phyloP scores from a whole-genome alignment of 306 rosid genomes.

The Canavalia gladiata region DNA sequence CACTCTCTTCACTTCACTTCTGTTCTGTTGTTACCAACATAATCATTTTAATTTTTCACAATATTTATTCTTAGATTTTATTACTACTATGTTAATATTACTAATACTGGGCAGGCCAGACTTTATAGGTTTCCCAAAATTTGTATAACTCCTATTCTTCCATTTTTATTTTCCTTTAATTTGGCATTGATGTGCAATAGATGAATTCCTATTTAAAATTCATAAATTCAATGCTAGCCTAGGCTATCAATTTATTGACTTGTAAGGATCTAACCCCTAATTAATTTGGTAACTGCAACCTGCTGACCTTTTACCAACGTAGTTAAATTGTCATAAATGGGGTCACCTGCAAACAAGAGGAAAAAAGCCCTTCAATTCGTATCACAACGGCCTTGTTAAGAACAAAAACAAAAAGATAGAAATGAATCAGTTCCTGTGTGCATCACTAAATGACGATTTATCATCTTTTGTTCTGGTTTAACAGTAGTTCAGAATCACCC shows the following conservation, averaged over 20 bases:
- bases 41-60: background rate
- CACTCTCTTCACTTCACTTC: constrained; percentile 3
- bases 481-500: too few species aligned
- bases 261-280: background rate
- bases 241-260: constrained; percentile 10
- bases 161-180: background rate
- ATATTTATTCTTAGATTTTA: background rate
- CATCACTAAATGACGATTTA: background rate
- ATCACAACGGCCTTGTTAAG: background rate
- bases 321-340: constrained; percentile 24
- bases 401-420: background rate
- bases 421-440: background rate
- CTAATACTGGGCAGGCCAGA: background rate
- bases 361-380: background rate
- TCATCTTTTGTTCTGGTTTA: too few species aligned
- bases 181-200: background rate
- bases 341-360: background rate
- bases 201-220: background rate
- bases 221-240: background rate
- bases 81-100: background rate
- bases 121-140: background rate
- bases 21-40: background rate
- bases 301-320: background rate
- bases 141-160: background rate
- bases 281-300: background rate